These are phyloP conservation scores for Albugo laibachii DNA, from an alignment of 352 stramenopile genomes.

Conservation along the genomic window DNA sequence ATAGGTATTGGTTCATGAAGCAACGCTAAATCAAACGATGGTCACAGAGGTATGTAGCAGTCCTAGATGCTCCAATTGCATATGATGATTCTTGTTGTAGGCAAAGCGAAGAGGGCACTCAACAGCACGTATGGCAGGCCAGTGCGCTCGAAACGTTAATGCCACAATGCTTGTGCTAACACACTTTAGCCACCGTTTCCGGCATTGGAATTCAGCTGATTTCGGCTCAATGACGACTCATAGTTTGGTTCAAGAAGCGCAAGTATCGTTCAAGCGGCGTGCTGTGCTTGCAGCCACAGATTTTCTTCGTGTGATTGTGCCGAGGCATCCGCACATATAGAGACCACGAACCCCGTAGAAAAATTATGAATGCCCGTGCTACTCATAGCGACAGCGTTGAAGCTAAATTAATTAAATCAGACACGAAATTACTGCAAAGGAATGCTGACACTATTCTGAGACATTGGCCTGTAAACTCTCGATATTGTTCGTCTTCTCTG, in stretches of 20 bases:
- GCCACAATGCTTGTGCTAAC: slow-evolving; percentile 58
- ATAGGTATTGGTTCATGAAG: slow-evolving; percentile 76
- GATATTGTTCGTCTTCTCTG: no score
- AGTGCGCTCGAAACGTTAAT: slow-evolving; percentile 51
- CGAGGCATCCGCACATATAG: slow-evolving; percentile 15
- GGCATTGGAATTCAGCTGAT: slow-evolving; percentile 24
- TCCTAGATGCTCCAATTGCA: background rate
- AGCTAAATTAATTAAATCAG: no score
- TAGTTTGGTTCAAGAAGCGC: slow-evolving; percentile 43
- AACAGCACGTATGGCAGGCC: slow-evolving; percentile 55
- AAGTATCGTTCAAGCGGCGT: slow-evolving; percentile 34
- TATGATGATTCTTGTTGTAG: slow-evolving; percentile 6
- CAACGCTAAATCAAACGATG: slow-evolving; percentile 58
- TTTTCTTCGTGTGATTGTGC: slow-evolving; percentile 64
- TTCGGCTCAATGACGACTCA: slow-evolving; percentile 26
- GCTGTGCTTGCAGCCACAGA: slow-evolving; percentile 53
- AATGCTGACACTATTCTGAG: no score
- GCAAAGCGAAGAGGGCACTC: slow-evolving; percentile 59
- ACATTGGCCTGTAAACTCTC: no score
- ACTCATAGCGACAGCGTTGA: no score
- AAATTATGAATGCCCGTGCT: no score
- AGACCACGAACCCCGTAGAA: no score
- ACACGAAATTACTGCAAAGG: no score
- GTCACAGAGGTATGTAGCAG: slow-evolving; percentile 19
- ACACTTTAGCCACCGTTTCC: slow-evolving; percentile 75